Percentiles rank a stretch among this genome's conserved stretches.
These are phyloP conservation scores for Linnemannia elongata DNA, from an alignment of 192 early-diverging fungal genomes.

Conservation along the genomic window DNA sequence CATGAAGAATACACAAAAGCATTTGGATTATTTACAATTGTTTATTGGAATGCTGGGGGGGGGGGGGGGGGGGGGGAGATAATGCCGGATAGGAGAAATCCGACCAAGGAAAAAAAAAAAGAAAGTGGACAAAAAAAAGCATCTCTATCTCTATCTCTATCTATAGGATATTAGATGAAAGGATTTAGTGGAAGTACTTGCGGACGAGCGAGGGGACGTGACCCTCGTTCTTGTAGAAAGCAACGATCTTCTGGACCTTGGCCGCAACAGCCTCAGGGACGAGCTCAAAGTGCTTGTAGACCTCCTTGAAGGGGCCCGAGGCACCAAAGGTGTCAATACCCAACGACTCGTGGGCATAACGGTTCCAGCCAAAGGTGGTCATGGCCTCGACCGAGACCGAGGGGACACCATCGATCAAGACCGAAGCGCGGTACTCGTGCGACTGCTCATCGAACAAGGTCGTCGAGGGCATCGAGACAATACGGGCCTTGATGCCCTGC, in stretches of 20 bases:
- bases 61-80: too few species aligned
- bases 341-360: constrained; percentile 89
- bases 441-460: constrained; percentile 93
- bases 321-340: constrained; percentile 94
- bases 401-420: constrained; percentile 87
- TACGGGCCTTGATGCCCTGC: constrained; percentile 74
- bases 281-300: constrained; percentile 90
- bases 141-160: background rate
- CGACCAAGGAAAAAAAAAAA: background rate
- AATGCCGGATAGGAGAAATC: background rate
- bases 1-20: background rate
- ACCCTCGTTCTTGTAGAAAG: constrained; percentile 76
- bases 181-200: constrained; percentile 57
- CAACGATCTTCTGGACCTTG: constrained; percentile 86
- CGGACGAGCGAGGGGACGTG: constrained; percentile 60
- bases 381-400: constrained; percentile 92
- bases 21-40: constrained; percentile 25
- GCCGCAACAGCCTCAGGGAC: constrained; percentile 78
- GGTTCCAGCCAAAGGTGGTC: constrained; percentile 91
- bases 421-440: constrained; percentile 81
- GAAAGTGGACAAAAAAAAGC: too few species aligned
- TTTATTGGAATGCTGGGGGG: constrained; percentile 20
- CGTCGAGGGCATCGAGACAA: constrained; percentile 96
- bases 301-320: constrained; percentile 84
- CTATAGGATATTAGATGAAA: background rate